Evolutionary conservation across 2,329 filamentous ascomycete genomes (phyloP).

Genomic region (Didymella glomerata): DNA sequence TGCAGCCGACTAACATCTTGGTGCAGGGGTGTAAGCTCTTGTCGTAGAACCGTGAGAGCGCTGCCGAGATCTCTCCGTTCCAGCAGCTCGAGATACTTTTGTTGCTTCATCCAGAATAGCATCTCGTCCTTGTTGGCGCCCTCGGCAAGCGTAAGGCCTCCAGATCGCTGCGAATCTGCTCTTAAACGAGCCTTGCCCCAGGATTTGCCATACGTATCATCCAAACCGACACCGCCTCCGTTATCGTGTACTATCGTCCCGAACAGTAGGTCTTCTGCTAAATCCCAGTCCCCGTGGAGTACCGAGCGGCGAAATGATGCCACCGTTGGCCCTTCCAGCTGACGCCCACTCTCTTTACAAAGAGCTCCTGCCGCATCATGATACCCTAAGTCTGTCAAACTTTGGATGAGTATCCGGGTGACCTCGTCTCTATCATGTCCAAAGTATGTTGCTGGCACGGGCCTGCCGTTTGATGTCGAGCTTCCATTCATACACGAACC

Average conservation of each 20-base stretch:
- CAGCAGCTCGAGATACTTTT: conserved; percentile 92
- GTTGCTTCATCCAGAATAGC: conserved; percentile 87
- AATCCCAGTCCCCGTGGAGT: conserved; percentile 79
- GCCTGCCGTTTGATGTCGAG: conserved; percentile 42
- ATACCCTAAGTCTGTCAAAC: conserved; percentile 88
- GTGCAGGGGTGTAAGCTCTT: conserved; percentile 85
- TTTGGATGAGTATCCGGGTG: conserved; percentile 90
- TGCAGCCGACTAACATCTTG: conserved; percentile 81
- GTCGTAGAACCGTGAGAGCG: conserved; percentile 83
- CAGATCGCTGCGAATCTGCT: conserved; percentile 47
- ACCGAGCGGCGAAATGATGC: conserved; percentile 86
- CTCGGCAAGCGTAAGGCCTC: conserved; percentile 75
- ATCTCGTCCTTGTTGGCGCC: conserved; percentile 80
- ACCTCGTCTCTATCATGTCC: conserved; percentile 94
- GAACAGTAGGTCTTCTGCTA: conserved; percentile 83
- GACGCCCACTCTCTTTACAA: conserved; percentile 82
- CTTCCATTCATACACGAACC: conserved; percentile 56
- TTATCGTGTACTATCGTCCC: conserved; percentile 59
- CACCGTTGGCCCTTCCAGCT: conserved; percentile 85
- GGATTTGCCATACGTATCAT: conserved; percentile 45
- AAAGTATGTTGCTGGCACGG: conserved; percentile 66
- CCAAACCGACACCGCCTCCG: conserved; percentile 53
- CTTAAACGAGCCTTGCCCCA: conserved; percentile 42
- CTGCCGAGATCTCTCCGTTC: conserved; percentile 76
- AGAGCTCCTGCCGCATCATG: conserved; percentile 76